These are phyloP conservation scores for Endoconidiophora laricicola DNA, from an alignment of 2,329 filamentous ascomycete species.

Conservation along the genomic window DNA sequence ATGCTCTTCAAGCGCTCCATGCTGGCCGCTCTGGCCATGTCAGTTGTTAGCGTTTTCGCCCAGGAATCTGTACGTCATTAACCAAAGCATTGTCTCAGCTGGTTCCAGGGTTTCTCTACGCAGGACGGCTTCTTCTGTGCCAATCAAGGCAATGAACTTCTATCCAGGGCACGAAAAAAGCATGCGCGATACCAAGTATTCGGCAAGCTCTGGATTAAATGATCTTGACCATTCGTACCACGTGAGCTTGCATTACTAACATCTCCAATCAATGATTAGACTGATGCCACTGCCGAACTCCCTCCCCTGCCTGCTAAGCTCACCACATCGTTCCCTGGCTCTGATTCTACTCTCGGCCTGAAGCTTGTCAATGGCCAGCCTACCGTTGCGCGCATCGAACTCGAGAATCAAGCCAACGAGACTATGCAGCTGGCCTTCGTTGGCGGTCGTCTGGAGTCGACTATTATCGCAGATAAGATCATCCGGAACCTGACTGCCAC, in stretches of 20 bases:
- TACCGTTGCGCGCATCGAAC: constrained; percentile 64
- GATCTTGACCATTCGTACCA: too few relatives aligned
- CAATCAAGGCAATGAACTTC: not conserved
- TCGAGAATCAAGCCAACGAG: constrained; percentile 67
- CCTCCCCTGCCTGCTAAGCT: constrained; percentile 21
- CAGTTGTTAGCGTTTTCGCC: constrained; percentile 47
- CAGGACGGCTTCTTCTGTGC: not conserved
- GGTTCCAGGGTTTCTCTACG: not conserved
- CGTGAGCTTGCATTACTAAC: too few relatives aligned
- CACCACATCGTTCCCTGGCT: constrained; percentile 46
- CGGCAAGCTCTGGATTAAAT: too few relatives aligned
- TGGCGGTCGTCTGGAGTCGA: constrained; percentile 54
- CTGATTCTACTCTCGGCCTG: constrained; percentile 71
- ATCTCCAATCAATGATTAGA: not conserved
- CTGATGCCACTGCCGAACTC: constrained; percentile 3
- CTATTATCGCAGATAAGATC: constrained; percentile 31
- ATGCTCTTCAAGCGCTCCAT: constrained; percentile 66
- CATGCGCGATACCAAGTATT: too few relatives aligned
- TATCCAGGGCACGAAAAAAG: too few relatives aligned
- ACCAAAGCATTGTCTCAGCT: not conserved
- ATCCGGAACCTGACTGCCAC: constrained; percentile 73
- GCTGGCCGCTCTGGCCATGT: constrained; percentile 54
- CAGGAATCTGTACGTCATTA: constrained; percentile 6
- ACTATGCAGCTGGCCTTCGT: constrained; percentile 63
- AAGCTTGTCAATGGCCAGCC: constrained; percentile 88